A percentile compares a stretch with the other conserved stretches of the same genome.
phyloP scores from a whole-genome alignment of 2,329 filamentous ascomycete species.

The Cladosporium sphaerospermum region DNA sequence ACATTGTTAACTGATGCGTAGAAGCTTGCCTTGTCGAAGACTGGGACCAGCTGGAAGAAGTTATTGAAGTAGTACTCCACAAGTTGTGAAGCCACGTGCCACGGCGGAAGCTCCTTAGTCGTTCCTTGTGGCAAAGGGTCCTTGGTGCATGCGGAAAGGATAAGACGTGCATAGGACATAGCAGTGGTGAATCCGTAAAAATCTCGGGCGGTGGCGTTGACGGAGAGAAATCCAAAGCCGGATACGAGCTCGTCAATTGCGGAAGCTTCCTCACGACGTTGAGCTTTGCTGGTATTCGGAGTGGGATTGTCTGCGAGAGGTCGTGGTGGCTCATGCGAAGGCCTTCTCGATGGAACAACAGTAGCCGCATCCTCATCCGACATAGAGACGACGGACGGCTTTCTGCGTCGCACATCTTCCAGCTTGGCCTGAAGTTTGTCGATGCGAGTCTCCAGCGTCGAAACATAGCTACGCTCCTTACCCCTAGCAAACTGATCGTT shows the following conservation, averaged over 20 bases:
- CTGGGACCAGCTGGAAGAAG: constrained; percentile 72
- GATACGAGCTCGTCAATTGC: constrained; percentile 82
- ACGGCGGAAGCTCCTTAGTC: constrained; percentile 59
- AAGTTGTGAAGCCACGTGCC: constrained; percentile 60
- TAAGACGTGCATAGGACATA: constrained; percentile 86
- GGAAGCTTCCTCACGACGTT: constrained; percentile 61
- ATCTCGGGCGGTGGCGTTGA: constrained; percentile 90
- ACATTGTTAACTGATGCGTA: constrained; percentile 74
- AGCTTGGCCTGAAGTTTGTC: constrained; percentile 81
- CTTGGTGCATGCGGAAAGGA: constrained; percentile 74
- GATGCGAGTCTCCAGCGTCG: constrained; percentile 83
- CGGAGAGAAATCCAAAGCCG: constrained; percentile 89
- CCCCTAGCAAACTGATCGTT: constrained; percentile 94
- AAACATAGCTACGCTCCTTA: constrained; percentile 94
- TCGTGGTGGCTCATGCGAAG: constrained; percentile 18
- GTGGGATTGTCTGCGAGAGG: constrained; percentile 19
- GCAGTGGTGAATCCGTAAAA: constrained; percentile 83
- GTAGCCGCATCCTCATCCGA: constrained; percentile 50
- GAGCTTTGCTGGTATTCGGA: constrained; percentile 32
- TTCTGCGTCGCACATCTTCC: constrained; percentile 56
- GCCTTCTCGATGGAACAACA: constrained; percentile 44
- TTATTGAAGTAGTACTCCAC: constrained; percentile 81
- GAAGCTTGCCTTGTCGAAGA: constrained; percentile 73
- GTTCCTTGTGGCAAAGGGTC: constrained; percentile 60
- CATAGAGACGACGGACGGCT: constrained; percentile 64